Conservation (phyloP, 345 rosid species). For the Gossypium herbaceum region DNA sequence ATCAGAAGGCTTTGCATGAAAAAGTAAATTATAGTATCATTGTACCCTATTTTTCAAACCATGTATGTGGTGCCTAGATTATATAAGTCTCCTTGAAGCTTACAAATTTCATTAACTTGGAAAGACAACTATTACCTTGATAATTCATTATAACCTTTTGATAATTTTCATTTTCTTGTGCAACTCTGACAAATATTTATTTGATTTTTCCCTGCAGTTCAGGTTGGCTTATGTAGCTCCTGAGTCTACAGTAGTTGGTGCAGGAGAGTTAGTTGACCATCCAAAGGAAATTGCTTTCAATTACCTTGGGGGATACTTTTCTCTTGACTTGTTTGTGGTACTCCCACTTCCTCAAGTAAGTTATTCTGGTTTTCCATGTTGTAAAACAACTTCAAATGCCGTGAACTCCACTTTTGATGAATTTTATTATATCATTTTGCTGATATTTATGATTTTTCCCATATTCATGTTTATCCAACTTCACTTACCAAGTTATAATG, state of each 20-base stretch:
- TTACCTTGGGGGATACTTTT: slow-evolving; percentile 57
- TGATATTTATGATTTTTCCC: background rate
- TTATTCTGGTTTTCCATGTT: background rate
- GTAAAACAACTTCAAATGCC: background rate
- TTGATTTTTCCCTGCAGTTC: slow-evolving; percentile 49
- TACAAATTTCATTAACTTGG: background rate
- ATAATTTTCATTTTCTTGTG: background rate
- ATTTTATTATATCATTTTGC: slow-evolving; percentile 7
- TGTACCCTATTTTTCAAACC: background rate
- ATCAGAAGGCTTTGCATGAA: background rate
- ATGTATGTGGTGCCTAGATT: background rate
- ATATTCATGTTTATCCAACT: background rate
- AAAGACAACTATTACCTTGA: background rate
- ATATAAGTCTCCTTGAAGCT: background rate
- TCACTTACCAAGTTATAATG: background rate
- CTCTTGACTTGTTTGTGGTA: slow-evolving; percentile 52
- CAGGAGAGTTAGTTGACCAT: slow-evolving; percentile 84
- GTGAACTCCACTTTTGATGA: background rate
- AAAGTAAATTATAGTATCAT: background rate
- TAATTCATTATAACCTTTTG: background rate
- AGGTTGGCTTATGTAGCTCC: slow-evolving; percentile 83
- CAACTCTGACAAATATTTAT: slow-evolving; percentile 2
- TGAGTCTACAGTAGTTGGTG: slow-evolving; percentile 76
- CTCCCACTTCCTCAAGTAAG: slow-evolving; percentile 89
- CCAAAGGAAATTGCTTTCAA: slow-evolving; percentile 62